Evolutionary conservation across 2,329 filamentous ascomycete species (phyloP).

Genomic region (Sporothrix phasma): DNA sequence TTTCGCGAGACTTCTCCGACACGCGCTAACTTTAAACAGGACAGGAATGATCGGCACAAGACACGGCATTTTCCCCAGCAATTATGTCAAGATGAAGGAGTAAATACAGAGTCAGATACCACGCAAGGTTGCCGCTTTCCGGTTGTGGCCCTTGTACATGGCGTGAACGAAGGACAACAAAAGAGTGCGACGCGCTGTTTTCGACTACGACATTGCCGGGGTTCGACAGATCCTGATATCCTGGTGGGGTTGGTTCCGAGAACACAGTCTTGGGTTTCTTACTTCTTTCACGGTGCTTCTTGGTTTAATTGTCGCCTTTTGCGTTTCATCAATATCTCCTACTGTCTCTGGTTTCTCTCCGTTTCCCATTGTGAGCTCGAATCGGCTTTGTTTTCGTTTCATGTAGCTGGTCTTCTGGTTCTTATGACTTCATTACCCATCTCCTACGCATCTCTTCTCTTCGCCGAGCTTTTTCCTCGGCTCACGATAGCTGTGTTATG

Average conservation of each 20-base stretch:
- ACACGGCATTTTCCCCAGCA: constrained; percentile 88
- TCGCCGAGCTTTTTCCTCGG: neutral
- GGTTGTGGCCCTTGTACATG: neutral
- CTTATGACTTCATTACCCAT: neutral
- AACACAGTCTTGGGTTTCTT: neutral
- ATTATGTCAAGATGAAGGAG: constrained; percentile 59
- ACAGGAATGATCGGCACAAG: constrained; percentile 78
- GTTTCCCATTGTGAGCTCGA: neutral
- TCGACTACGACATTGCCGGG: neutral
- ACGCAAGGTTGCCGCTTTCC: neutral
- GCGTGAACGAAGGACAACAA: neutral
- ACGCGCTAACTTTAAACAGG: constrained; percentile 35
- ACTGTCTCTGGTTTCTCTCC: neutral
- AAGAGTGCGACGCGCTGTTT: neutral
- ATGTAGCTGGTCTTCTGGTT: neutral
- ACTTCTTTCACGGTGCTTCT: neutral
- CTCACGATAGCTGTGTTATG: too few species aligned
- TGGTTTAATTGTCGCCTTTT: neutral
- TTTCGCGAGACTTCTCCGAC: neutral
- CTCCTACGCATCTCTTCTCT: neutral
- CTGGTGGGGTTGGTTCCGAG: neutral
- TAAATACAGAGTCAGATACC: constrained; percentile 19
- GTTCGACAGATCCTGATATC: neutral
- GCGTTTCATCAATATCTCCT: neutral
- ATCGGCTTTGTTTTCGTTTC: too few species aligned